phyloP scores from a whole-genome alignment of 148 eudicot species.

The Limonium bicolor region DNA sequence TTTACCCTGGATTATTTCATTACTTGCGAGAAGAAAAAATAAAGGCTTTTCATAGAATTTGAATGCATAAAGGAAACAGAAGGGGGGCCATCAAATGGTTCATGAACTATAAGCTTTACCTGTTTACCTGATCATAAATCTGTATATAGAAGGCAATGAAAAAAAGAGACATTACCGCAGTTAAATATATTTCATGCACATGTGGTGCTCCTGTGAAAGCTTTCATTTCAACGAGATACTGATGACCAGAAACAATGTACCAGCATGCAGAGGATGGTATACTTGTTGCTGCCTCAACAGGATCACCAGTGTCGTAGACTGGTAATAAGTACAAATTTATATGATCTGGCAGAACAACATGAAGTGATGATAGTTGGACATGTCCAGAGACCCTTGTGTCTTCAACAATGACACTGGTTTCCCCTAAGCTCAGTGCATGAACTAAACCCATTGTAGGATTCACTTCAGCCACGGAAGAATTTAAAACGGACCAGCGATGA shows the following conservation, averaged over 20 bases:
- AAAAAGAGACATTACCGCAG: conserved; percentile 27
- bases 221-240: conserved; percentile 45
- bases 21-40: too few species aligned
- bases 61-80: too few species aligned
- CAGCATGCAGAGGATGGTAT: conserved; percentile 52
- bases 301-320: conserved; percentile 44
- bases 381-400: conserved; percentile 84
- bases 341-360: conserved; percentile 74
- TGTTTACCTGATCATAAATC: too few species aligned
- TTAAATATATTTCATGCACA: conserved; percentile 45
- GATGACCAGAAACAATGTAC: conserved; percentile 51
- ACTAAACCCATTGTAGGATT: conserved; percentile 37
- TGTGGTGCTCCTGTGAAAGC: conserved; percentile 47
- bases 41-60: too few species aligned
- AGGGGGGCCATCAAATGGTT: too few species aligned
- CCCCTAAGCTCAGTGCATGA: conserved; percentile 47
- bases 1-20: too few species aligned
- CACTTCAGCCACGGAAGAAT: conserved; percentile 55
- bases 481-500: conserved; percentile 59
- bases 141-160: neutral
- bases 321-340: conserved; percentile 41
- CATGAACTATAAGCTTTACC: too few species aligned
- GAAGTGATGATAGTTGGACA: conserved; percentile 56
- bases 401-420: conserved; percentile 57
- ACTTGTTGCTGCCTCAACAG: conserved; percentile 34